These are phyloP conservation scores for Backusella westeae DNA, from an alignment of 192 early-diverging fungal species.

Conservation along the genomic window DNA sequence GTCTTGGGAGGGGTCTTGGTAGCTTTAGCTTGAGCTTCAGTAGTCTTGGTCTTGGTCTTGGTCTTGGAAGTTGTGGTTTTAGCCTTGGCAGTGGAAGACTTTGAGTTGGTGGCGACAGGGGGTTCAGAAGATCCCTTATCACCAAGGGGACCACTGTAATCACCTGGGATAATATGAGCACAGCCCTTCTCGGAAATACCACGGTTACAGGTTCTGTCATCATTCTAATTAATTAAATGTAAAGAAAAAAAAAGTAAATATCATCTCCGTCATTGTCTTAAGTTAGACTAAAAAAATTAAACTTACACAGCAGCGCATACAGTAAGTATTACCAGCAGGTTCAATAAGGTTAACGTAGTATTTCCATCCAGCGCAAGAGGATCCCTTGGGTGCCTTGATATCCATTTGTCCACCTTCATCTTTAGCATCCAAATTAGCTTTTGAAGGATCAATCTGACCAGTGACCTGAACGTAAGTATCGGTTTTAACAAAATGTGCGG, in stretches of 20 bases:
- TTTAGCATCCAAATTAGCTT: constrained; percentile 22
- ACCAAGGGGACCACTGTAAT: constrained; percentile 38
- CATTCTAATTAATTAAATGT: constrained; percentile 21
- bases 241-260: not conserved
- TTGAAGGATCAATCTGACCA: constrained; percentile 42
- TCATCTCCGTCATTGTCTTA: not conserved
- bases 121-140: not conserved
- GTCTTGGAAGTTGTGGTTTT: not conserved
- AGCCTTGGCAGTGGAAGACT: not conserved
- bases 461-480: constrained; percentile 53
- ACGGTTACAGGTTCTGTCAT: constrained; percentile 40
- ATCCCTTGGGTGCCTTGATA: constrained; percentile 38
- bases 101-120: not conserved
- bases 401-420: constrained; percentile 56
- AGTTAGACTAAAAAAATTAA: not conserved
- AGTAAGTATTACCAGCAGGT: constrained; percentile 44
- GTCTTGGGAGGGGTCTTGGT: not conserved
- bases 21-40: not conserved
- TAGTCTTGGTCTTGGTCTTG: not conserved
- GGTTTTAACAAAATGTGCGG: constrained; percentile 40
- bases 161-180: constrained; percentile 39
- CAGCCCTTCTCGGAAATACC: constrained; percentile 46
- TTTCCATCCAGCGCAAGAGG: constrained; percentile 42
- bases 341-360: constrained; percentile 56
- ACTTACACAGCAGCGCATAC: constrained; percentile 52